Conservation (phyloP, 768 basidiomycete species). For the Leccinellum rugosiceps region DNA sequence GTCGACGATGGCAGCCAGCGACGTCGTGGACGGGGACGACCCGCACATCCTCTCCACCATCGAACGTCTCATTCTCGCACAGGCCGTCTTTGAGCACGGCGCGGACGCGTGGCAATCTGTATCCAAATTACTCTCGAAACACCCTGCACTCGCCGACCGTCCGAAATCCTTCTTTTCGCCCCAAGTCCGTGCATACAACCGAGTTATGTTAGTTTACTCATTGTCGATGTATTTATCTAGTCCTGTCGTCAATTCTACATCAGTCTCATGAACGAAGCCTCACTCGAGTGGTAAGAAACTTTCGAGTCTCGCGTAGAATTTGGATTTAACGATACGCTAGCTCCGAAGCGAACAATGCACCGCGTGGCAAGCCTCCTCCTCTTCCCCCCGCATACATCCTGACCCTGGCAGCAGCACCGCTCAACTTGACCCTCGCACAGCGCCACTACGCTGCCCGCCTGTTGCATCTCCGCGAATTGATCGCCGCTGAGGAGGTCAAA, state of each 20-base stretch:
- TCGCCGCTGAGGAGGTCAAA: constrained; percentile 66
- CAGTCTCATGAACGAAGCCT: constrained; percentile 65
- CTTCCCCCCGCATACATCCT: not conserved
- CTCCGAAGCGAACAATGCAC: constrained; percentile 49
- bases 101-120: constrained; percentile 65
- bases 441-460: constrained; percentile 69
- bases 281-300: constrained; percentile 54
- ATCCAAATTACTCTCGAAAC: constrained; percentile 60
- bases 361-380: constrained; percentile 45
- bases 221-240: constrained; percentile 35
- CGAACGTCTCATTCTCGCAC: constrained; percentile 80
- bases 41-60: constrained; percentile 33
- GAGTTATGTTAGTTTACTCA: constrained; percentile 15
- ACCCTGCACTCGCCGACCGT: constrained; percentile 60
- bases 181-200: constrained; percentile 41
- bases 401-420: constrained; percentile 45
- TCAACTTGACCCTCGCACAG: constrained; percentile 70
- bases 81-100: constrained; percentile 83
- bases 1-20: constrained; percentile 7
- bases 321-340: constrained; percentile 13
- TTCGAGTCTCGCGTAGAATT: not conserved
- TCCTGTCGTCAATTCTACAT: constrained; percentile 67
- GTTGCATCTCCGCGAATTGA: constrained; percentile 66
- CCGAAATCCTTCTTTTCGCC: constrained; percentile 66
- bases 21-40: constrained; percentile 5